phyloP scores from a whole-genome alignment of 345 rosid genomes.

The Dimocarpus longan region DNA sequence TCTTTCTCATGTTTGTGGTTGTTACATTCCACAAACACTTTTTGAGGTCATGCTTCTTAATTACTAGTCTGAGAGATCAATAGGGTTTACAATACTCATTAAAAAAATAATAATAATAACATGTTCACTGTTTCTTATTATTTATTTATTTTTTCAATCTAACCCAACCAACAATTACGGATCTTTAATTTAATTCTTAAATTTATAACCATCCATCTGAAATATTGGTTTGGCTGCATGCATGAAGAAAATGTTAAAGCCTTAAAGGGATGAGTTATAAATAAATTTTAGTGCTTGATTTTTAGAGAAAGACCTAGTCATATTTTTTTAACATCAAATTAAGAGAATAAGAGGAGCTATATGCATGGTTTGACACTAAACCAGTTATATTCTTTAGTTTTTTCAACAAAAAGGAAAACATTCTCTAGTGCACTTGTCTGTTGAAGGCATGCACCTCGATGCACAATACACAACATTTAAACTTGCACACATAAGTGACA shows the following conservation, averaged over 20 bases:
- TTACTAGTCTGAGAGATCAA: no score
- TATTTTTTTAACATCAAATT: background rate
- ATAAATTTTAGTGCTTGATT: no score
- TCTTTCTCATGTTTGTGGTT: background rate
- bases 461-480: background rate
- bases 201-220: no score
- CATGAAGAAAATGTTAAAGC: no score
- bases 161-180: no score
- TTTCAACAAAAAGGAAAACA: slow-evolving; percentile 1
- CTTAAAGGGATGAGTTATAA: no score
- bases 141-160: no score
- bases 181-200: no score
- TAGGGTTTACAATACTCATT: no score
- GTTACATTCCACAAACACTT: background rate
- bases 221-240: no score
- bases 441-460: slow-evolving; percentile 16
- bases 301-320: background rate
- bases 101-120: no score
- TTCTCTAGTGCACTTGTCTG: background rate
- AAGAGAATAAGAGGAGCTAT: background rate
- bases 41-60: background rate
- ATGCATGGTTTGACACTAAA: background rate
- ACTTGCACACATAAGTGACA: slow-evolving; percentile 2
- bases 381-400: background rate
- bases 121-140: no score